phyloP scores from a whole-genome alignment of 768 basidiomycete genomes.

The Pleurotus pulmonarius region DNA sequence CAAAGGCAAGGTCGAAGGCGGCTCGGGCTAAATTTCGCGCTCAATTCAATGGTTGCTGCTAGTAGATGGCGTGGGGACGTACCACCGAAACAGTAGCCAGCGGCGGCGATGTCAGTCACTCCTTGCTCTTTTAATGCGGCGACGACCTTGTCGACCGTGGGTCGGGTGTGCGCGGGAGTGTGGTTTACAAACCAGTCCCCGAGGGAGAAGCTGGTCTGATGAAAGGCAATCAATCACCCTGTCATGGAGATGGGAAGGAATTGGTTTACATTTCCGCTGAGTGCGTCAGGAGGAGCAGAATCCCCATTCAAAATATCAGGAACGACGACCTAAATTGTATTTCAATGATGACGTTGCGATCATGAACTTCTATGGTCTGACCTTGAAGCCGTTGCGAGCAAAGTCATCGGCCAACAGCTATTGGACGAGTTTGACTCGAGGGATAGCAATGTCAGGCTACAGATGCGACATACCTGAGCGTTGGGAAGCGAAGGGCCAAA shows the following conservation, averaged over 20 bases:
- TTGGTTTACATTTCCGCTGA: constrained; percentile 26
- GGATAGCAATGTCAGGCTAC: not conserved
- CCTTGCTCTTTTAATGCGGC: constrained; percentile 55
- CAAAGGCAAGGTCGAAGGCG: constrained; percentile 60
- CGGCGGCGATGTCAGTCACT: constrained; percentile 52
- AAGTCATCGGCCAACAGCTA: constrained; percentile 38
- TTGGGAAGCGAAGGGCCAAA: constrained; percentile 36
- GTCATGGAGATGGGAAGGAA: not conserved
- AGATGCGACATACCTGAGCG: constrained; percentile 10
- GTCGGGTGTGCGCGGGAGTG: constrained; percentile 34
- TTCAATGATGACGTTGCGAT: not conserved
- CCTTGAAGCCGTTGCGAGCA: constrained; percentile 43
- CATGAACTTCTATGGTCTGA: constrained; percentile 11
- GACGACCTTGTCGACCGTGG: constrained; percentile 53
- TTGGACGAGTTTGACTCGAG: constrained; percentile 8
- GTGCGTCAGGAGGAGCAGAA: constrained; percentile 30
- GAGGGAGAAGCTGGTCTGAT: constrained; percentile 32
- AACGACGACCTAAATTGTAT: constrained; percentile 27
- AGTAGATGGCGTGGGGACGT: constrained; percentile 10
- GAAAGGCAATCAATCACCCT: not conserved
- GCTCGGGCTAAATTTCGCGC: constrained; percentile 38
- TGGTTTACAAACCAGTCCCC: constrained; percentile 43
- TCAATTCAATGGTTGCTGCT: not conserved
- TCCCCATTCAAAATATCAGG: constrained; percentile 43
- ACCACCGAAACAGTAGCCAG: constrained; percentile 73